Evolutionary conservation across 306 rosid genomes (phyloP).

Genomic region (Ammopiptanthus mongolicus): DNA sequence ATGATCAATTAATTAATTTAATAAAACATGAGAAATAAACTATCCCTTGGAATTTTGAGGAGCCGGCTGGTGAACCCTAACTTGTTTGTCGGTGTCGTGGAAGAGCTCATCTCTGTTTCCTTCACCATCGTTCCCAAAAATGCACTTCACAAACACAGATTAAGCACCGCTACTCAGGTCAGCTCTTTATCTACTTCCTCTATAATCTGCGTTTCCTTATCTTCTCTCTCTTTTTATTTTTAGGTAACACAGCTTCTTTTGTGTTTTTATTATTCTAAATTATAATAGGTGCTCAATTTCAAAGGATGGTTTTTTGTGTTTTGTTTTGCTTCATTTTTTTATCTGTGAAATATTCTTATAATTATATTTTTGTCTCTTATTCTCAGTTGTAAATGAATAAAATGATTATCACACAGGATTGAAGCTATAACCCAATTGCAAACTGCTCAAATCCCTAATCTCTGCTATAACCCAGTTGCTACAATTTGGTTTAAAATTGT

Average conservation of each 20-base stretch:
- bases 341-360: neutral
- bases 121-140: conserved; percentile 3
- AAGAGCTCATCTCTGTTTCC: neutral
- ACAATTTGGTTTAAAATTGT: neutral
- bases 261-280: neutral
- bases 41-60: neutral
- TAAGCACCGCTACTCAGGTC: neutral
- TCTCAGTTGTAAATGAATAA: neutral
- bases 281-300: neutral
- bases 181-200: neutral
- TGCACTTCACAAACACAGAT: neutral
- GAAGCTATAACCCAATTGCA: neutral
- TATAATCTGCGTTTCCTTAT: neutral
- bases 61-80: conserved; percentile 28
- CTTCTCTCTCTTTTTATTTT: neutral
- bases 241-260: neutral
- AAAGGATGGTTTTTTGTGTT: neutral
- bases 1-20: too few species aligned
- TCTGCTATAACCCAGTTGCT: neutral
- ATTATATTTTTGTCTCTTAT: neutral
- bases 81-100: conserved; percentile 16
- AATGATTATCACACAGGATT: neutral
- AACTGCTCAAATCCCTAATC: neutral
- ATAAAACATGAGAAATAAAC: too few species aligned
- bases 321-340: neutral